Percentiles rank a stretch among this genome's conserved stretches.
These are phyloP conservation scores for Ceratobasidium sp. DNA, from an alignment of 1,284 basidiomycete genomes.

Conservation along the genomic window DNA sequence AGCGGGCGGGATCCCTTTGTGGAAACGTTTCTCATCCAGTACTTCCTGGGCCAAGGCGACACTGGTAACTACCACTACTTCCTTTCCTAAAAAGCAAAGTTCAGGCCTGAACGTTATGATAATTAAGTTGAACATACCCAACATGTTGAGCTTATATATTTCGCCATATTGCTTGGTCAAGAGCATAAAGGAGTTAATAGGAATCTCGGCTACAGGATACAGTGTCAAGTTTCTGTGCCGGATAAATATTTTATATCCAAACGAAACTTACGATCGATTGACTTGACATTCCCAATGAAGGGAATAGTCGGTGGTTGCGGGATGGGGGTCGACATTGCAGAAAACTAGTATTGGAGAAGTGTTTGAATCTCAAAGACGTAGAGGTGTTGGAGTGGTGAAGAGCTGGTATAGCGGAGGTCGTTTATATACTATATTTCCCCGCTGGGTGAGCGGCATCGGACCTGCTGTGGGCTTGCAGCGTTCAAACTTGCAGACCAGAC, in stretches of 20 bases:
- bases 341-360: neutral
- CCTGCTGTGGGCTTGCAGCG: too few species aligned
- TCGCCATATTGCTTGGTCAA: constrained; percentile 65
- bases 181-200: constrained; percentile 59
- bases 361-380: neutral
- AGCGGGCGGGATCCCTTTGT: constrained; percentile 59
- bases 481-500: too few species aligned
- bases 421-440: neutral
- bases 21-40: constrained; percentile 64
- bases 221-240: neutral
- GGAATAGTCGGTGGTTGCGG: constrained; percentile 62
- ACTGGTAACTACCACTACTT: constrained; percentile 57
- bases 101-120: neutral
- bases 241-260: constrained; percentile 38
- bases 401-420: too few species aligned
- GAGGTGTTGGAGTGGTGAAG: neutral
- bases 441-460: too few species aligned
- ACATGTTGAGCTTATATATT: constrained; percentile 62
- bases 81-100: constrained; percentile 52
- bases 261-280: constrained; percentile 50
- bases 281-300: constrained; percentile 62
- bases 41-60: constrained; percentile 63
- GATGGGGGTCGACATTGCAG: constrained; percentile 55
- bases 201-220: constrained; percentile 47
- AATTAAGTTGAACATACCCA: constrained; percentile 55